Evolutionary conservation across 2,329 filamentous ascomycete genomes (phyloP), one percentile per base, ranked within the genome.

Genomic region (Neurospora sp.): DNA sequence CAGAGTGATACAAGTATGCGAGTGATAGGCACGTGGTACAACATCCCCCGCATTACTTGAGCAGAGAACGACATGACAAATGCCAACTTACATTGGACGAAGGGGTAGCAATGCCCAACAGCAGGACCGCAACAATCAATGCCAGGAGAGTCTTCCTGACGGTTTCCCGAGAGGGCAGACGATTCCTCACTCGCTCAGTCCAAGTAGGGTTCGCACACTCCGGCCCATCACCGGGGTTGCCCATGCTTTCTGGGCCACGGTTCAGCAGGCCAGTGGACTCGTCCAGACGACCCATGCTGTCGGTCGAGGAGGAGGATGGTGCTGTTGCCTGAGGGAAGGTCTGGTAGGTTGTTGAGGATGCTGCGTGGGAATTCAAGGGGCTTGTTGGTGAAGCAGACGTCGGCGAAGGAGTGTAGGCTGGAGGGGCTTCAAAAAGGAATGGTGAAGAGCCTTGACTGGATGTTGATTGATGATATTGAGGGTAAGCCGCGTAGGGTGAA

Each of bases 401-500:
- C 0, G 79, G 78, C 17, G 79, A 78, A 8, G 83, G 83, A 2
- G 82, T 83, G 75, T 86, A 86, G 10, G 84, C 84, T 6, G 84
- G 84, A 10, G 84, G 84, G 6, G 84, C 83, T 69, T 84, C 82
- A 52, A 73, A 71, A 2, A 75, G 77, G 41, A 73, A 70, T 71
- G 28, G 77, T 77, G 40, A 73, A 72, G 40, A 62, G 4, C 52
- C 28, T 28, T 62, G 52, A 17, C 52, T 36, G 28, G 52, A n/a
- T 36, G 6, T 36, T 62, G 52, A 3, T 62, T 15, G 28, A 33
- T 4, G 23, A 10, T 36, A 28, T 28, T 36, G 52, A 62, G 28
- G 52, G 23, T 33, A 62, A 28, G 28, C 52, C 8, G 69, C 67
- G 72, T 72, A 75, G 33, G 71, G 69, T 65, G 68, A 73, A 73